These are phyloP conservation scores for Penicillium sp. DNA, from an alignment of 2,329 filamentous ascomycete genomes.

Conservation along the genomic window DNA sequence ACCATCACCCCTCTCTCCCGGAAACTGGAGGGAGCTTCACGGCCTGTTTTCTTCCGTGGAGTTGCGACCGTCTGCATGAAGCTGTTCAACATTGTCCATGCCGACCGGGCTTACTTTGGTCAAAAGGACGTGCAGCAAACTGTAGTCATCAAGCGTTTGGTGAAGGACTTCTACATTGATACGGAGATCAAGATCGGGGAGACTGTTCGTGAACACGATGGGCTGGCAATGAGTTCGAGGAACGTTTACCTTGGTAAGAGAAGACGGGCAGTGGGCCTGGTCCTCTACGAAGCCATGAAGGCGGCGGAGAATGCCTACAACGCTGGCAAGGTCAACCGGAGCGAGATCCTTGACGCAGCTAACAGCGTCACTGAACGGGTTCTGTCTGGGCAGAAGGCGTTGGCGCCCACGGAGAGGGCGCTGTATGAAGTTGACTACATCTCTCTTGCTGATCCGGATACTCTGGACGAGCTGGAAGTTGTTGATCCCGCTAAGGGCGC, in stretches of 20 bases:
- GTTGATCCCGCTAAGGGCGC: slow-evolving; percentile 65
- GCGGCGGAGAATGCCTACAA: slow-evolving; percentile 62
- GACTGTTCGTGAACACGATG: slow-evolving; percentile 69
- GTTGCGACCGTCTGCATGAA: slow-evolving; percentile 97
- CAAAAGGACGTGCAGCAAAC: slow-evolving; percentile 98
- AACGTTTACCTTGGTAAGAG: slow-evolving; percentile 84
- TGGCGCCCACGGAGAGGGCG: slow-evolving; percentile 55
- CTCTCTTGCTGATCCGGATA: slow-evolving; percentile 75
- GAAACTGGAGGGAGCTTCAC: slow-evolving; percentile 71
- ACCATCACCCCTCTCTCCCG: slow-evolving; percentile 76
- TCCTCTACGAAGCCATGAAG: slow-evolving; percentile 60
- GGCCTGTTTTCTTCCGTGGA: slow-evolving; percentile 91
- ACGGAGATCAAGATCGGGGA: slow-evolving; percentile 63
- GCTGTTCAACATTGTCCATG: slow-evolving; percentile 71
- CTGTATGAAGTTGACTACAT: slow-evolving; percentile 83
- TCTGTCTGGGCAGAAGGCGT: slow-evolving; percentile 52
- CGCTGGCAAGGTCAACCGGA: slow-evolving; percentile 47
- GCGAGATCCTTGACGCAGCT: slow-evolving; percentile 64
- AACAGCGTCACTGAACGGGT: slow-evolving; percentile 50
- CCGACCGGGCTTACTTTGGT: slow-evolving; percentile 80
- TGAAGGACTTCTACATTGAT: slow-evolving; percentile 75
- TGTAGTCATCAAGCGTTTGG: slow-evolving; percentile 75
- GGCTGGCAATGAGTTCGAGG: slow-evolving; percentile 79
- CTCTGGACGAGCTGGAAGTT: slow-evolving; percentile 65
- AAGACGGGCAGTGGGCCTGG: slow-evolving; percentile 61